Conservation (phyloP, 192 early-diverging fungal genomes). For the Geranomyces variabilis region DNA sequence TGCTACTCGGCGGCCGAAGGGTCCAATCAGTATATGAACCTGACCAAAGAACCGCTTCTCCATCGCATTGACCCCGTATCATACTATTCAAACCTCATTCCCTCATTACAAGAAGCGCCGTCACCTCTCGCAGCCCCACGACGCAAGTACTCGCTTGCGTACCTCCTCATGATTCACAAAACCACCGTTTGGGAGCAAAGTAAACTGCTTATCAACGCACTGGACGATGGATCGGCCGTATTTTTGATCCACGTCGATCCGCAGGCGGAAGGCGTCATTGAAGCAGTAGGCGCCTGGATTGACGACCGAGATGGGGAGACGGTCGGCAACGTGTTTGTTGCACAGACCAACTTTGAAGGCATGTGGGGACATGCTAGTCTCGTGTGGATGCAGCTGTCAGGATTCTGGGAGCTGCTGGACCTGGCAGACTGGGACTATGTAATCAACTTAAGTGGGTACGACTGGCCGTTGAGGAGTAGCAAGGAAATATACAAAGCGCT, state of each 20-base stretch:
- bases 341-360: conserved; percentile 33
- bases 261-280: conserved; percentile 13
- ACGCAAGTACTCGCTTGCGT: conserved; percentile 46
- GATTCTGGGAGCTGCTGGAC: conserved; percentile 55
- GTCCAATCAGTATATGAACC: conserved; percentile 34
- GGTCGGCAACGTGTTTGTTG: conserved; percentile 42
- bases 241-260: conserved; percentile 52
- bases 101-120: conserved; percentile 2
- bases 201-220: conserved; percentile 35
- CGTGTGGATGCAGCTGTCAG: conserved; percentile 49
- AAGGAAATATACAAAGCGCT: conserved; percentile 40
- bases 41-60: conserved; percentile 40
- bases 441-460: conserved; percentile 48
- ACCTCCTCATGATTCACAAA: conserved; percentile 54
- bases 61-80: conserved; percentile 22
- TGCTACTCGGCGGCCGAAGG: conserved; percentile 53
- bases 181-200: conserved; percentile 11
- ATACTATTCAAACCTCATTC: conserved; percentile 20
- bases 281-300: conserved; percentile 30
- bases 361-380: conserved; percentile 54
- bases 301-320: conserved; percentile 15
- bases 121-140: conserved; percentile 26
- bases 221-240: conserved; percentile 47
- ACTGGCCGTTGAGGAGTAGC: conserved; percentile 48
- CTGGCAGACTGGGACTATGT: conserved; percentile 60